These are phyloP conservation scores for Adenanthera pavonina DNA, from an alignment of 306 rosid species.

Conservation along the genomic window DNA sequence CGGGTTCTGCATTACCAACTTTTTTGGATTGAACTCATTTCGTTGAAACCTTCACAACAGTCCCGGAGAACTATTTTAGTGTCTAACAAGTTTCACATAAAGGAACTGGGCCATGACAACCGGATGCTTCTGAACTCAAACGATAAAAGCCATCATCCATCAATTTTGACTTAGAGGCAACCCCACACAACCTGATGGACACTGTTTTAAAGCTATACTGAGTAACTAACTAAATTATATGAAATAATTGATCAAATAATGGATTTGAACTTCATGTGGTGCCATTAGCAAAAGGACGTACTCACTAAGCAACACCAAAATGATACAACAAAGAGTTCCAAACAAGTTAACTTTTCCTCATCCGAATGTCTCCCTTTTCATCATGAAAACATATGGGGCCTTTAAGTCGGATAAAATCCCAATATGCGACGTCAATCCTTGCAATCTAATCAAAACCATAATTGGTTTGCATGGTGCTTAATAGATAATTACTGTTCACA, in stretches of 20 bases:
- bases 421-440: constrained; percentile 37
- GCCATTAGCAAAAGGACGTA: constrained; percentile 50
- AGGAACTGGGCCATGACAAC: constrained; percentile 22
- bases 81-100: constrained; percentile 18
- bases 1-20: neutral
- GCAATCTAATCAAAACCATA: constrained; percentile 49
- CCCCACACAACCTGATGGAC: neutral
- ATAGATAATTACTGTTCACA: constrained; percentile 31
- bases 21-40: neutral
- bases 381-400: constrained; percentile 39
- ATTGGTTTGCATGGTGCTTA: constrained; percentile 36
- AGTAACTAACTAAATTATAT: constrained; percentile 19
- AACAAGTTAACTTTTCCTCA: constrained; percentile 2
- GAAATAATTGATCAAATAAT: constrained; percentile 14
- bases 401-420: constrained; percentile 31
- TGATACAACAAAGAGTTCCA: constrained; percentile 54
- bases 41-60: constrained; percentile 11
- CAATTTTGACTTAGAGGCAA: neutral
- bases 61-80: constrained; percentile 25
- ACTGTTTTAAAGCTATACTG: neutral
- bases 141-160: neutral
- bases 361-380: constrained; percentile 29
- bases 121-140: neutral
- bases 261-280: constrained; percentile 29
- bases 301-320: constrained; percentile 41